These are phyloP conservation scores for Allantophomopsis cytisporea DNA, from an alignment of 2,329 filamentous ascomycete genomes.

Conservation along the genomic window DNA sequence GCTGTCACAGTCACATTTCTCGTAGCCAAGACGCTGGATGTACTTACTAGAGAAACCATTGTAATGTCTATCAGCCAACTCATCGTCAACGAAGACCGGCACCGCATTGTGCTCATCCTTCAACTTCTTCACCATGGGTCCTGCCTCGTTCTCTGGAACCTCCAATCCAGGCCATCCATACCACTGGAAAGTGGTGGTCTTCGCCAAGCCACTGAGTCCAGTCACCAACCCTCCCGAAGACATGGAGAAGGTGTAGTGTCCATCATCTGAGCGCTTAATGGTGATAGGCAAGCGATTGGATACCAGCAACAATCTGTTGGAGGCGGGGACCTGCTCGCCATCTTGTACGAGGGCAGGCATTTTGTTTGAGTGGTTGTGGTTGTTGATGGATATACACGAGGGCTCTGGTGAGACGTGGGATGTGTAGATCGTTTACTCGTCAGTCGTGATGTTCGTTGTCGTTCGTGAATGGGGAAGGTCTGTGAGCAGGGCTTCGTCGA, in stretches of 20 bases:
- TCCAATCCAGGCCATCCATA: slow-evolving; percentile 96
- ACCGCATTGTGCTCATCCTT: slow-evolving; percentile 82
- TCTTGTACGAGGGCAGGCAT: slow-evolving; percentile 1
- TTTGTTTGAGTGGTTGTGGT: background rate
- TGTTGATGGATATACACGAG: background rate
- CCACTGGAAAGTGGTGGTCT: slow-evolving; percentile 93
- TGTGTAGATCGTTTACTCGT: too few species aligned
- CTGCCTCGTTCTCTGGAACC: slow-evolving; percentile 72
- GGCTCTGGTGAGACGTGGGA: too few species aligned
- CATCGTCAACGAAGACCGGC: slow-evolving; percentile 86
- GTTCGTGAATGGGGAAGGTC: too few species aligned
- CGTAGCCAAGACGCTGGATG: slow-evolving; percentile 1
- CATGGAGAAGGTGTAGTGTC: slow-evolving; percentile 88
- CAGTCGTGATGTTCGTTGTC: too few species aligned
- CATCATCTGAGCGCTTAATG: slow-evolving; percentile 86
- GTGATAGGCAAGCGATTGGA: slow-evolving; percentile 95
- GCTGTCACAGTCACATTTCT: slow-evolving; percentile 1
- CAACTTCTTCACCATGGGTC: slow-evolving; percentile 60
- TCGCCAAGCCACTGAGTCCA: slow-evolving; percentile 79
- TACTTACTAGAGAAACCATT: slow-evolving; percentile 89
- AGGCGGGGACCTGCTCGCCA: background rate
- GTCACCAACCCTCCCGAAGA: slow-evolving; percentile 93
- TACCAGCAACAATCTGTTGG: slow-evolving; percentile 57
- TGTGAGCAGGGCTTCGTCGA: too few species aligned
- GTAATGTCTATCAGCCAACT: slow-evolving; percentile 89